Base-by-base conservation (phyloP, 192 early-diverging fungal genomes). In the Kappamyces sp. region DNA sequence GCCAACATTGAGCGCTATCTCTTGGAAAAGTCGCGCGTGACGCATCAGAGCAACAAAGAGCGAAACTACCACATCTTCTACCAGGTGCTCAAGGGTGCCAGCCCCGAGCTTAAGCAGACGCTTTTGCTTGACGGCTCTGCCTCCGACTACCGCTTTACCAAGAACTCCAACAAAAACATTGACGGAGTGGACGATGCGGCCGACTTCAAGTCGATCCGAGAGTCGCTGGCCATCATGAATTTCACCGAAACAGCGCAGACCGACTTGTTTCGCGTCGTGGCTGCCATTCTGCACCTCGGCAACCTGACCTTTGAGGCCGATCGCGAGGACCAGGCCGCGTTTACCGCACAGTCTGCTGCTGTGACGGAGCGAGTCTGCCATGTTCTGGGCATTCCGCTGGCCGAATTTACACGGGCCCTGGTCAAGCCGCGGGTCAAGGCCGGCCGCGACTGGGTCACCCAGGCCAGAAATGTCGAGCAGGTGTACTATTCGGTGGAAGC, bases 31-130 rank as follows among this genome's bases (percentile, higher is more conserved):
- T 94, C 94, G 9, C 80, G 96, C 38, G 92, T 99, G 1, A 94
- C 94, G 8, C 87, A 86, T 63, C 96, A 94, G 71, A 88, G 91
- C 2, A 64, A 83, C 7, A 87, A 89, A 47, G 96, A 99, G 73
- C 75, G 96, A 65, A 97, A 93, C 68, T 99, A 94, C 63, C 96
- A 99, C 66, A 78, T 99, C 23, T 99, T 97, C 71, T 99, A 99
- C 74, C 96, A 99, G 72, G 72, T 99, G n/a, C 72, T 99, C 69
- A 91, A 87, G 62, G 92, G 90, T 12, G 92, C 87, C 9, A 62
- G 80, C 4, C 61, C 76, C 33, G 84, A 86, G 39, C 63, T 87
- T 13, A 91, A 90, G 67, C 66, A 85, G 88, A 75, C 35, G 67
- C 47, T 32, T 36, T 6, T 10, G 32, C 9, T 1, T 47, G 86